These are phyloP conservation scores for Wolfiporia cocos DNA, from an alignment of 1,284 basidiomycete species.

Conservation along the genomic window DNA sequence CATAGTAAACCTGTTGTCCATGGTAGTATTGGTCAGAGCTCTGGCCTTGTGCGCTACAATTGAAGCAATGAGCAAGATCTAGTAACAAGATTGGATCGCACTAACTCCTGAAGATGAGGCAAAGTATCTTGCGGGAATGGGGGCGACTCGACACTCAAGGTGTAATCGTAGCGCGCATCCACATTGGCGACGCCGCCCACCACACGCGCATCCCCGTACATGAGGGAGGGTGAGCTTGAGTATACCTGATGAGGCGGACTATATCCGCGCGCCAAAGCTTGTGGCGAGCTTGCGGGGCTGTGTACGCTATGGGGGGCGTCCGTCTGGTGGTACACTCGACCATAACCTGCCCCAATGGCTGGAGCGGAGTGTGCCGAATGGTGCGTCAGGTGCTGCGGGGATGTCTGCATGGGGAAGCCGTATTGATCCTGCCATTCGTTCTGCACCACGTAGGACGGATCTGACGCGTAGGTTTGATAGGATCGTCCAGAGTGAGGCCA, in stretches of 20 bases:
- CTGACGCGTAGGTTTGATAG: constrained; percentile 9
- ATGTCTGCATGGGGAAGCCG: constrained; percentile 5
- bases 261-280: too few relatives aligned
- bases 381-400: too few relatives aligned
- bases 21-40: constrained; percentile 6
- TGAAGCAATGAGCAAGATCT: neutral
- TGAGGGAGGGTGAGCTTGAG: too few relatives aligned
- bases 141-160: too few relatives aligned
- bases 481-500: constrained; percentile 10
- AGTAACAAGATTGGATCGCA: neutral
- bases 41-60: constrained; percentile 1
- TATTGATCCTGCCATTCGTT: constrained; percentile 11
- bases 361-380: constrained; percentile 4
- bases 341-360: neutral
- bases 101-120: constrained; percentile 7
- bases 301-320: too few relatives aligned
- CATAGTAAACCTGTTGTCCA: neutral
- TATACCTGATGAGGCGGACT: too few relatives aligned
- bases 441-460: constrained; percentile 7
- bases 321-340: too few relatives aligned
- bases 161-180: too few relatives aligned
- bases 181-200: too few relatives aligned
- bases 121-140: too few relatives aligned
- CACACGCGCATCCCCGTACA: too few relatives aligned
- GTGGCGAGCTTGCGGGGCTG: too few relatives aligned